Conservation (phyloP, 2,329 filamentous ascomycete species). For the Colletotrichum tanaceti region DNA sequence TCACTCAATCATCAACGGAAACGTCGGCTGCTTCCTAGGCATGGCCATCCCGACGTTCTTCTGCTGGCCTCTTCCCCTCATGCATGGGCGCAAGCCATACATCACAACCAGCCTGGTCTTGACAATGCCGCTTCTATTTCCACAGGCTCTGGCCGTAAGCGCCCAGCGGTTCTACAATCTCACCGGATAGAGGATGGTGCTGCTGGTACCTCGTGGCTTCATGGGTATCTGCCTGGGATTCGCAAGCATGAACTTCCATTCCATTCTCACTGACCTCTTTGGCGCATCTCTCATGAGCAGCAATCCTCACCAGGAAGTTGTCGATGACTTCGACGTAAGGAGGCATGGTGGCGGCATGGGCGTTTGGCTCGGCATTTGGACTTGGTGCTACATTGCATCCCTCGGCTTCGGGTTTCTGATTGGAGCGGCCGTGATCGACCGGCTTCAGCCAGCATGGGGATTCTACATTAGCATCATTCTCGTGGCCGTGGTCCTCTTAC, state of each 20-base stretch:
- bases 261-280: constrained; percentile 78
- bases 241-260: constrained; percentile 81
- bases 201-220: constrained; percentile 72
- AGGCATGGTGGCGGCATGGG: constrained; percentile 83
- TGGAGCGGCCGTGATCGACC: constrained; percentile 76
- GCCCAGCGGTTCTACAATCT: constrained; percentile 66
- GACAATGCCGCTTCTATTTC: constrained; percentile 79
- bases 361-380: constrained; percentile 82
- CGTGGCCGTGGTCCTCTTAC: constrained; percentile 71
- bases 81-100: constrained; percentile 83
- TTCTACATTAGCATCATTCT: constrained; percentile 80
- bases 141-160: constrained; percentile 76
- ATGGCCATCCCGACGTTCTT: constrained; percentile 77
- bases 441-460: constrained; percentile 75
- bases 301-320: constrained; percentile 78
- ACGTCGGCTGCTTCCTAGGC: constrained; percentile 77
- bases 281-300: constrained; percentile 79
- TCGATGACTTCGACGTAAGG: constrained; percentile 74
- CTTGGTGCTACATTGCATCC: constrained; percentile 80
- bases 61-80: constrained; percentile 78
- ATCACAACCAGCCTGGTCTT: constrained; percentile 75
- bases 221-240: constrained; percentile 79
- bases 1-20: constrained; percentile 77
- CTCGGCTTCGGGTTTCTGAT: constrained; percentile 78
- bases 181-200: constrained; percentile 65